Evolutionary conservation across 169 alveolate species (phyloP).

Genomic region (Eimeria praecox): DNA sequence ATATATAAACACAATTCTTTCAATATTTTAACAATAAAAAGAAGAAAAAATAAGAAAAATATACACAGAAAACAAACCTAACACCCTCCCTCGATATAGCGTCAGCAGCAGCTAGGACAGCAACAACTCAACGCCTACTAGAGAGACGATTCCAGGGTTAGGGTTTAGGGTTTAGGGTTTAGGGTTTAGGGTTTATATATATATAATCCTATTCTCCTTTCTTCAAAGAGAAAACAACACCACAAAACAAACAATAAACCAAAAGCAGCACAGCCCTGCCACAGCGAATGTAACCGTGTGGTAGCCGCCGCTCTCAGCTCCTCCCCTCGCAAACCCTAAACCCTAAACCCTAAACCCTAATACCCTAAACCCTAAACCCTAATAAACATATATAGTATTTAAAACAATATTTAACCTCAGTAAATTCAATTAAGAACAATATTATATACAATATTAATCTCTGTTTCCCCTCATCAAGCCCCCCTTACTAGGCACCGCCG

Average conservation of each 20-base stretch:
- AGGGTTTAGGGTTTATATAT: background rate
- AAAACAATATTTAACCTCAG: background rate
- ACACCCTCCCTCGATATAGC: too few species aligned
- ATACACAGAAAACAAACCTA: too few species aligned
- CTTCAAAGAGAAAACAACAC: background rate
- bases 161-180: slow-evolving; percentile 4
- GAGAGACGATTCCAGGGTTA: background rate
- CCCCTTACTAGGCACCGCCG: background rate
- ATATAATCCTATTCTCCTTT: background rate
- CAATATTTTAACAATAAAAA: too few species aligned
- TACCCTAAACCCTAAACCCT: background rate
- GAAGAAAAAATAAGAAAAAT: too few species aligned
- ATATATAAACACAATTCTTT: too few species aligned
- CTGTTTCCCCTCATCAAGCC: background rate
- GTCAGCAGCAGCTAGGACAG: too few species aligned
- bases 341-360: background rate
- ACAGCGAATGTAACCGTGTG: too few species aligned
- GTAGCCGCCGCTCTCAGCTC: slow-evolving; percentile 11
- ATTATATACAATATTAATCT: background rate
- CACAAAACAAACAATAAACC: background rate
- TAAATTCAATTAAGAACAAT: background rate
- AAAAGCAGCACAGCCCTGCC: background rate
- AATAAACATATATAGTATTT: too few species aligned
- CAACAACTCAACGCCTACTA: too few species aligned
- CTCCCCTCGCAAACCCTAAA: background rate